Percentiles rank a stretch among this genome's conserved stretches.
phyloP scores from a whole-genome alignment of 768 basidiomycete genomes.

The Leccinum disarticulatum region DNA sequence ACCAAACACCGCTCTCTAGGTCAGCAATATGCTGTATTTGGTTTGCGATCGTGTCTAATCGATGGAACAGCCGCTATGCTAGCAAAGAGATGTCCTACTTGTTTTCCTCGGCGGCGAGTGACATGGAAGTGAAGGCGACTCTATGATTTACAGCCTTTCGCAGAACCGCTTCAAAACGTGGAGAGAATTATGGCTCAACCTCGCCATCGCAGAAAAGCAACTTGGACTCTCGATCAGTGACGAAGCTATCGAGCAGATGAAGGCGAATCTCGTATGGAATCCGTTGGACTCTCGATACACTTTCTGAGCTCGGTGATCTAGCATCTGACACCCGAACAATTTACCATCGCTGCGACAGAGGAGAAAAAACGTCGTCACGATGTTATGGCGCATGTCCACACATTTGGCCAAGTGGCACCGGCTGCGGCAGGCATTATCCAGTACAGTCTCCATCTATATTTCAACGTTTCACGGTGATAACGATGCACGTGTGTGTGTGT shows the following conservation, averaged over 20 bases:
- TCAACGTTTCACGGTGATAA: slow-evolving; percentile 8
- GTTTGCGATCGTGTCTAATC: slow-evolving; percentile 1
- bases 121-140: background rate
- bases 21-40: slow-evolving; percentile 27
- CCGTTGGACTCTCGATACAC: background rate
- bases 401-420: slow-evolving; percentile 90
- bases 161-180: slow-evolving; percentile 96
- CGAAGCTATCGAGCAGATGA: slow-evolving; percentile 93
- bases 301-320: slow-evolving; percentile 32
- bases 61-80: slow-evolving; percentile 81
- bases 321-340: slow-evolving; percentile 86
- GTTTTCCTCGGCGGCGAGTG: slow-evolving; percentile 86
- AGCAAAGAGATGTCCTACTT: slow-evolving; percentile 98
- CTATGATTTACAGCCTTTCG: slow-evolving; percentile 1
- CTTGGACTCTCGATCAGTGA: slow-evolving; percentile 89
- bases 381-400: slow-evolving; percentile 99
- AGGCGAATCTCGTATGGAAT: slow-evolving; percentile 70
- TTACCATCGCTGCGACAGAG: slow-evolving; percentile 86
- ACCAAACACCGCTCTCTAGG: slow-evolving; percentile 84
- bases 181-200: slow-evolving; percentile 93
- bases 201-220: slow-evolving; percentile 95
- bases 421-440: slow-evolving; percentile 96
- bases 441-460: slow-evolving; percentile 42
- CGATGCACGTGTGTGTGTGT: slow-evolving; percentile 11
- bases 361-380: slow-evolving; percentile 98